A percentile compares a stretch with the other conserved stretches of the same genome.
Evolutionary conservation across 257 asterid genomes (phyloP).

Genomic region (Anisodus tanguticus): DNA sequence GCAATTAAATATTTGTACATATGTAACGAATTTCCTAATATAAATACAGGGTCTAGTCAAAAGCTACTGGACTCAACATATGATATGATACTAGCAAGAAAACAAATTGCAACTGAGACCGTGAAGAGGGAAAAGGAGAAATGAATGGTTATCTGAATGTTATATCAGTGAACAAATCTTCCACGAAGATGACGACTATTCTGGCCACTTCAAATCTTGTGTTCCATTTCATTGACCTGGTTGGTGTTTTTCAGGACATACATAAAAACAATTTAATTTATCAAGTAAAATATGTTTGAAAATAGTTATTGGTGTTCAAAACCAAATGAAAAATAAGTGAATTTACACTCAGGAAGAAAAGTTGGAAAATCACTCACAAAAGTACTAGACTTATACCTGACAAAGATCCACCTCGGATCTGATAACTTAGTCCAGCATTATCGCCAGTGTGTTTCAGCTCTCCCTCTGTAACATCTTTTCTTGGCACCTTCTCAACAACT

Average conservation of each 20-base stretch:
- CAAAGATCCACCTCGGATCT: constrained; percentile 41
- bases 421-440: constrained; percentile 31
- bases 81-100: constrained; percentile 1
- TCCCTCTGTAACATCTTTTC: constrained; percentile 36
- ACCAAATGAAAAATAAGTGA: background rate
- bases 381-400: constrained; percentile 50
- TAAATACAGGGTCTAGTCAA: background rate
- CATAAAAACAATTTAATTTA: background rate
- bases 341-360: background rate
- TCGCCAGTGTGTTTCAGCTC: constrained; percentile 36
- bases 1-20: background rate
- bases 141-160: background rate
- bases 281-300: background rate
- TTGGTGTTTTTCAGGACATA: background rate
- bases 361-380: background rate
- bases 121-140: constrained; percentile 7
- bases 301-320: background rate
- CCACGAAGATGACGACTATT: background rate
- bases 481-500: constrained; percentile 39
- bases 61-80: constrained; percentile 13
- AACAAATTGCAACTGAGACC: background rate
- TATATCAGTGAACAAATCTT: constrained; percentile 1
- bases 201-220: background rate
- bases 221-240: background rate
- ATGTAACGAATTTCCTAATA: background rate